phyloP scores from a whole-genome alignment of 2,329 filamentous ascomycete genomes.

The Colletotrichum cuscutae region DNA sequence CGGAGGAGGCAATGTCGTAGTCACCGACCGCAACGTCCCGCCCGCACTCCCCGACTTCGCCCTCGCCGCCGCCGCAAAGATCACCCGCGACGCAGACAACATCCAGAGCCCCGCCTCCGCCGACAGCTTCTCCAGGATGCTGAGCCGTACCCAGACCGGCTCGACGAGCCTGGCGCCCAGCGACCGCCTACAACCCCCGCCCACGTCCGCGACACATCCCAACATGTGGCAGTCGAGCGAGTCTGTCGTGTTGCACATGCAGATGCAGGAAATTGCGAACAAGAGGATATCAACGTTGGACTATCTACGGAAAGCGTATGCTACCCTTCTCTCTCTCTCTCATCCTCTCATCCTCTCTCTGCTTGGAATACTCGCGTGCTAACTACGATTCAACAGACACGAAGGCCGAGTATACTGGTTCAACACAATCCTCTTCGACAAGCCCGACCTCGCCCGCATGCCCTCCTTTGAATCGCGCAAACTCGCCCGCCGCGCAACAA shows the following conservation, averaged over 20 bases:
- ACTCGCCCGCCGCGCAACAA: slow-evolving; percentile 88
- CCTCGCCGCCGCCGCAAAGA: slow-evolving; percentile 59
- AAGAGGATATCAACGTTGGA: slow-evolving; percentile 96
- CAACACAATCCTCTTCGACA: slow-evolving; percentile 93
- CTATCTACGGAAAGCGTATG: slow-evolving; percentile 89
- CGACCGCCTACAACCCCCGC: slow-evolving; percentile 42
- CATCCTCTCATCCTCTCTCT: background rate
- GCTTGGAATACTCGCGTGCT: background rate
- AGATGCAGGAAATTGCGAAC: slow-evolving; percentile 84
- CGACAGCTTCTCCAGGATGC: slow-evolving; percentile 56
- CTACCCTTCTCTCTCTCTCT: background rate
- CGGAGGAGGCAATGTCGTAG: slow-evolving; percentile 49
- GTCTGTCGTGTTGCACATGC: slow-evolving; percentile 62
- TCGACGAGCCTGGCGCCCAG: slow-evolving; percentile 42
- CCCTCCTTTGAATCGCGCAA: slow-evolving; percentile 88
- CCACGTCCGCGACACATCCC: slow-evolving; percentile 37
- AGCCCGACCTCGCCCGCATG: slow-evolving; percentile 81
- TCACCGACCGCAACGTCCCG: slow-evolving; percentile 58
- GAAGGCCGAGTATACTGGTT: slow-evolving; percentile 98
- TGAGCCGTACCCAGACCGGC: slow-evolving; percentile 52
- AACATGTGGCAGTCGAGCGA: slow-evolving; percentile 53
- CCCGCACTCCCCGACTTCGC: slow-evolving; percentile 66
- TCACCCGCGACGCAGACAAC: slow-evolving; percentile 45
- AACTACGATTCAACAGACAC: slow-evolving; percentile 67
- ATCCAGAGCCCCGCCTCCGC: slow-evolving; percentile 40